Conservation (phyloP, 805 yeast species). For the Vanderwaltozyma tropicalis region DNA sequence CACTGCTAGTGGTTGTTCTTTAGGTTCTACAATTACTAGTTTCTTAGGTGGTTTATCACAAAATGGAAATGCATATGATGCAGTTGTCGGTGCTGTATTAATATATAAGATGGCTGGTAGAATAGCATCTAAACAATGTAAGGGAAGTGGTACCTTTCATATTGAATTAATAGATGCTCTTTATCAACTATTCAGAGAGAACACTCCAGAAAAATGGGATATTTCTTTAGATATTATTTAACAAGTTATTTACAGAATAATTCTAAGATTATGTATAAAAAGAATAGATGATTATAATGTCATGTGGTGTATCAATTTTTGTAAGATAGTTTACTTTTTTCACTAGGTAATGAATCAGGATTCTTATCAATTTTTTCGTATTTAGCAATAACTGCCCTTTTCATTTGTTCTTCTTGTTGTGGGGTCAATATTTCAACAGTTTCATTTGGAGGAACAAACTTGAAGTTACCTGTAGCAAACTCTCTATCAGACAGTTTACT, state of each 20-base stretch:
- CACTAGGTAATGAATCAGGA: conserved; percentile 47
- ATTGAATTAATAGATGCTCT: conserved; percentile 24
- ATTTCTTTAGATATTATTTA: conserved; percentile 7
- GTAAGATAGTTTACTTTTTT: conserved; percentile 40
- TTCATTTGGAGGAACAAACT: conserved; percentile 73
- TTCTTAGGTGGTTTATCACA: conserved; percentile 38
- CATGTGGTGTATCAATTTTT: conserved; percentile 31
- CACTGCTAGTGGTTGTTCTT: conserved; percentile 78
- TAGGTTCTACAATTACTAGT: conserved; percentile 63
- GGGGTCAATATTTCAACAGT: conserved; percentile 61
- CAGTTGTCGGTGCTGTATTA: conserved; percentile 45
- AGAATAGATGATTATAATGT: too few species aligned
- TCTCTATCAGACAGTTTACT: conserved; percentile 82
- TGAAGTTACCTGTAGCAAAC: conserved; percentile 83
- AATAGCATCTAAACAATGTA: conserved; percentile 33
- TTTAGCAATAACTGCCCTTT: conserved; percentile 39
- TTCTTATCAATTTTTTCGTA: conserved; percentile 40
- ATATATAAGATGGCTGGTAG: conserved; percentile 55
- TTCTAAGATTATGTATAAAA: too few species aligned
- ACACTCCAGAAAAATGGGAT: conserved; percentile 21
- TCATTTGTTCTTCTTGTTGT: conserved; percentile 50
- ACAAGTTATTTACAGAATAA: conserved; percentile 7
- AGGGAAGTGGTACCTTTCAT: conserved; percentile 31
- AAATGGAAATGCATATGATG: conserved; percentile 29
- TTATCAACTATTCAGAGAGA: conserved; percentile 16